Conservation (phyloP, 495 filamentous ascomycete genomes). For the Penicillium samsonianum region DNA sequence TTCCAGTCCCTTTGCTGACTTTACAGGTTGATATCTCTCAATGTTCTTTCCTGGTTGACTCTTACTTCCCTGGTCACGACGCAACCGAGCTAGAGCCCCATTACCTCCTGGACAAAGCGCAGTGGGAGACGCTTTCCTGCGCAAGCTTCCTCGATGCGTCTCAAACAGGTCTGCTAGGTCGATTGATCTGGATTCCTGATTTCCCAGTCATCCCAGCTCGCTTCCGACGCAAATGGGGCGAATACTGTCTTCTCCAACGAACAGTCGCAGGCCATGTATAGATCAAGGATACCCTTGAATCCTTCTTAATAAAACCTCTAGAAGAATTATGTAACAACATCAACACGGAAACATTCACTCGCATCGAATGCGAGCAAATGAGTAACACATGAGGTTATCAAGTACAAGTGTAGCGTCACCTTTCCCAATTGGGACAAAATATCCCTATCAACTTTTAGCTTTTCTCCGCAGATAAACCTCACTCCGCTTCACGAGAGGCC, state of each 20-base stretch:
- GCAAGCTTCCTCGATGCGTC: constrained; percentile 77
- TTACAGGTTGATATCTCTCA: constrained; percentile 63
- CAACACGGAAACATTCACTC: neutral
- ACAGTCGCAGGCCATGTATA: constrained; percentile 16
- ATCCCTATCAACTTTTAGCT: constrained; percentile 24
- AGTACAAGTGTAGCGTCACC: constrained; percentile 9
- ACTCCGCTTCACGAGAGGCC: neutral
- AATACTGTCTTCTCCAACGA: constrained; percentile 75
- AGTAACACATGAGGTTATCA: neutral
- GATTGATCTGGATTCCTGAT: constrained; percentile 84
- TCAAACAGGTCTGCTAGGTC: constrained; percentile 69
- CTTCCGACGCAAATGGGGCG: constrained; percentile 73
- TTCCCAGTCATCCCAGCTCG: constrained; percentile 65
- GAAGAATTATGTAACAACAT: constrained; percentile 1
- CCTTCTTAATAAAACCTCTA: neutral
- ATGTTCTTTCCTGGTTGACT: constrained; percentile 88
- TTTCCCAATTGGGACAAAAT: constrained; percentile 30
- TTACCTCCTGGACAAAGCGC: constrained; percentile 64
- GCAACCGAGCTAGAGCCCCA: constrained; percentile 67
- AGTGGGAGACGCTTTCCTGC: constrained; percentile 77
- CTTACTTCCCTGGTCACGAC: constrained; percentile 64
- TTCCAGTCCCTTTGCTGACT: constrained; percentile 9
- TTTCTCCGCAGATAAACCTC: constrained; percentile 18
- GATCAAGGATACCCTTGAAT: neutral
- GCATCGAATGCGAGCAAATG: neutral